These are phyloP conservation scores for Metarhizium brunneum DNA, from an alignment of 2,329 filamentous ascomycete species.

Conservation along the genomic window DNA sequence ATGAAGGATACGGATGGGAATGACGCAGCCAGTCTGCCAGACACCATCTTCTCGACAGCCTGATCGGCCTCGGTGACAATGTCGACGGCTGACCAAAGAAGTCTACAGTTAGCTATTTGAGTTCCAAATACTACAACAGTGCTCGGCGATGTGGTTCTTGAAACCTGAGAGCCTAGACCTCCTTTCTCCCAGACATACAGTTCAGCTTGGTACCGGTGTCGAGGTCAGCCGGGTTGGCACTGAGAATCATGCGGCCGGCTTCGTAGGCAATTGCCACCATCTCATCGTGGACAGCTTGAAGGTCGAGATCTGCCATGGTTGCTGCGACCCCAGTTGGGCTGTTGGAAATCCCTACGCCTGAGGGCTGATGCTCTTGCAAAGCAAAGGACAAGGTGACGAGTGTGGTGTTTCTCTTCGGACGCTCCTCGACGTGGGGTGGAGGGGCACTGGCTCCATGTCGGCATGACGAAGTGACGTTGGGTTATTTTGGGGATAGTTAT, in stretches of 20 bases:
- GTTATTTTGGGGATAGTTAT: too few species aligned
- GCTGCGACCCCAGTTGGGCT: neutral
- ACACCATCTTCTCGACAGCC: slow-evolving; percentile 55
- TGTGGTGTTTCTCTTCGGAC: neutral
- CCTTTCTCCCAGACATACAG: slow-evolving; percentile 31
- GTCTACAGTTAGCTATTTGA: neutral
- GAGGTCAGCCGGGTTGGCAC: slow-evolving; percentile 49
- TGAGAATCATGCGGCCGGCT: slow-evolving; percentile 56
- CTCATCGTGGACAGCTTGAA: slow-evolving; percentile 53
- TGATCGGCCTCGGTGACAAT: slow-evolving; percentile 61
- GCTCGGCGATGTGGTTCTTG: neutral
- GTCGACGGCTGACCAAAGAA: slow-evolving; percentile 43
- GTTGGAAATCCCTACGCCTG: neutral
- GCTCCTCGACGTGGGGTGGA: neutral
- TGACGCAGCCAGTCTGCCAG: slow-evolving; percentile 35
- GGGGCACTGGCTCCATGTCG: neutral
- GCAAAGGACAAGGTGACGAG: neutral
- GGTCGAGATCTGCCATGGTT: slow-evolving; percentile 44
- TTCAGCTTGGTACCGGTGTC: slow-evolving; percentile 55
- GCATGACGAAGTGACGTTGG: neutral
- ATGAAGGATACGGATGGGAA: slow-evolving; percentile 57
- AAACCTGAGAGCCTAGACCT: too few species aligned
- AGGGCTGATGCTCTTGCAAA: neutral
- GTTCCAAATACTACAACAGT: neutral
- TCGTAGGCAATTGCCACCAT: slow-evolving; percentile 50